Evolutionary conservation across 768 basidiomycete genomes (phyloP).

Genomic region (Boletus barrowsii): DNA sequence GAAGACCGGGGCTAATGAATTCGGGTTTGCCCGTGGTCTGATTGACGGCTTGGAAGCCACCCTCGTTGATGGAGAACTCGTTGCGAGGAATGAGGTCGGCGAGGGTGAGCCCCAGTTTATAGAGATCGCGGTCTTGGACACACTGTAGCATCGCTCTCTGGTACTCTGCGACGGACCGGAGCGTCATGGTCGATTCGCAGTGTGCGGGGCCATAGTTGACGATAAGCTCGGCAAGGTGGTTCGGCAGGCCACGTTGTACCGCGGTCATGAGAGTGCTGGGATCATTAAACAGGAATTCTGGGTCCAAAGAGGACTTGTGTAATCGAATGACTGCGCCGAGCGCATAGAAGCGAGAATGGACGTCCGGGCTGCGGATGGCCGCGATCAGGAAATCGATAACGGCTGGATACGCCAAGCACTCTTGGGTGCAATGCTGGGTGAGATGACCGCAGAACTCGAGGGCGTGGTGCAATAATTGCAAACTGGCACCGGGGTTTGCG

Average conservation of each 20-base stretch:
- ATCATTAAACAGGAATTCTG: slow-evolving; percentile 47
- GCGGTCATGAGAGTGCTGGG: slow-evolving; percentile 45
- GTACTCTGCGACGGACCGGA: slow-evolving; percentile 41
- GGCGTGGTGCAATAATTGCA: slow-evolving; percentile 50
- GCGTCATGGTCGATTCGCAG: slow-evolving; percentile 47
- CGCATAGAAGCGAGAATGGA: slow-evolving; percentile 48
- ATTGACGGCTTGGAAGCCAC: slow-evolving; percentile 47
- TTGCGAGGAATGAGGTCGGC: slow-evolving; percentile 51
- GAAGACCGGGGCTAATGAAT: slow-evolving; percentile 46
- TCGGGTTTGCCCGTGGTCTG: slow-evolving; percentile 41
- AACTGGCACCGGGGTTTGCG: slow-evolving; percentile 41
- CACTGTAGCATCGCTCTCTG: slow-evolving; percentile 53
- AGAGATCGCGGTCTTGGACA: slow-evolving; percentile 47
- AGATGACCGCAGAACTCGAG: slow-evolving; percentile 44
- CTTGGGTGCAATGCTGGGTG: slow-evolving; percentile 42
- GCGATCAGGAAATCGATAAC: slow-evolving; percentile 53
- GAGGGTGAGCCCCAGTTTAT: slow-evolving; percentile 48
- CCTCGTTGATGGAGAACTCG: slow-evolving; percentile 62
- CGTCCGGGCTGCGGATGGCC: slow-evolving; percentile 52
- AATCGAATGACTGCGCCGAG: slow-evolving; percentile 54
- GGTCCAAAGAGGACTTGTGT: slow-evolving; percentile 40
- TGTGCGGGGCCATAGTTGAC: slow-evolving; percentile 45
- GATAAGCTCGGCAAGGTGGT: slow-evolving; percentile 44
- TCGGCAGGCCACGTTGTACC: slow-evolving; percentile 42
- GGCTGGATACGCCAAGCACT: slow-evolving; percentile 42